Percentiles rank a stretch among this genome's conserved stretches.
These are phyloP conservation scores for Lachancea quebecensis DNA, from an alignment of 805 yeast species.

Conservation along the genomic window DNA sequence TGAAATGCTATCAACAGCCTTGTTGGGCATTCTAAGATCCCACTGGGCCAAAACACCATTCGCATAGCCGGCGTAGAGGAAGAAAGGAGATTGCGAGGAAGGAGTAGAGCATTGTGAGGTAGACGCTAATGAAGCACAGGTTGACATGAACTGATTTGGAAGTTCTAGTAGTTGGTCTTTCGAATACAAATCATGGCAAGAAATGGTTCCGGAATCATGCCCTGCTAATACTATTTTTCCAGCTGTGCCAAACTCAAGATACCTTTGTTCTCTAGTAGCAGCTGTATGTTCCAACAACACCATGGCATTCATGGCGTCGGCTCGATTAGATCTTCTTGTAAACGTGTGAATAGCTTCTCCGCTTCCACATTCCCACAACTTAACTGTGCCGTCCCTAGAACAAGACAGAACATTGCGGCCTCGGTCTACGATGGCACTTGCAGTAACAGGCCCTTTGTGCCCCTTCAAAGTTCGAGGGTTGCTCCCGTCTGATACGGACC, in stretches of 20 bases:
- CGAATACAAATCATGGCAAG: conserved; percentile 35
- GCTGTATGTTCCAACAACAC: conserved; percentile 4
- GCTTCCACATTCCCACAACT: conserved; percentile 64
- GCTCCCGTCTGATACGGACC: conserved; percentile 46
- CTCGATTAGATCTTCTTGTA: conserved; percentile 29
- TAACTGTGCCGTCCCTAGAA: conserved; percentile 47
- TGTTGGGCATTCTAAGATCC: conserved; percentile 31
- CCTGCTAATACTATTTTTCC: conserved; percentile 42
- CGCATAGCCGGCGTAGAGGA: conserved; percentile 32
- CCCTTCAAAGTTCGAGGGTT: conserved; percentile 45
- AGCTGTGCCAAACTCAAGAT: conserved; percentile 43
- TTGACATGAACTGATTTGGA: conserved; percentile 22
- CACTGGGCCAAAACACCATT: conserved; percentile 35
- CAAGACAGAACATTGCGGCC: conserved; percentile 63
- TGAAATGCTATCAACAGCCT: conserved; percentile 10
- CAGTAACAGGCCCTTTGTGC: conserved; percentile 45
- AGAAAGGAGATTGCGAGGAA: neutral
- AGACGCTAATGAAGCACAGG: conserved; percentile 18
- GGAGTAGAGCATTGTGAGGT: neutral
- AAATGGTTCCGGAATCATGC: conserved; percentile 34
- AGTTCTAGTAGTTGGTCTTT: conserved; percentile 22
- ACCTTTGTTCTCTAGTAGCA: conserved; percentile 15
- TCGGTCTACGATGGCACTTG: conserved; percentile 45
- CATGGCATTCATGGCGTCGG: conserved; percentile 34
- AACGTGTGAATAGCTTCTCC: conserved; percentile 41